phyloP scores from a whole-genome alignment of 2,329 filamentous ascomycete species.

The Hawksworthiomyces lignivorus region DNA sequence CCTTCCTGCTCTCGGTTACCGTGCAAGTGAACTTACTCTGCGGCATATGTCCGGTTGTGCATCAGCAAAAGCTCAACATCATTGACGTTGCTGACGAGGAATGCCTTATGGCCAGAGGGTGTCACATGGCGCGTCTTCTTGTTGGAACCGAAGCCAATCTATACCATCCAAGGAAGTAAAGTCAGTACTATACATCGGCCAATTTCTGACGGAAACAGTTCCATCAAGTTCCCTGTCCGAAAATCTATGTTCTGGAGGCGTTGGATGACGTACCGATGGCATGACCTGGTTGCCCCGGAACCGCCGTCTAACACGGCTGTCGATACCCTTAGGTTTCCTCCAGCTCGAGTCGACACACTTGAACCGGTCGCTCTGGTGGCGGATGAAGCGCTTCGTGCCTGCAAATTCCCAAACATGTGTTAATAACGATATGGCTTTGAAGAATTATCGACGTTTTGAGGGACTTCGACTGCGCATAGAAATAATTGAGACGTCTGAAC shows the following conservation, averaged over 20 bases:
- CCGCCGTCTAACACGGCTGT: slow-evolving; percentile 91
- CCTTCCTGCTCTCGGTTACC: too few relatives aligned
- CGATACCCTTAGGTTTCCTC: slow-evolving; percentile 99
- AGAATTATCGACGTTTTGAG: too few relatives aligned
- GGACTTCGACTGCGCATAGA: too few relatives aligned
- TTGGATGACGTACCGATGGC: slow-evolving; percentile 88
- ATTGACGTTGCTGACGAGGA: slow-evolving; percentile 94
- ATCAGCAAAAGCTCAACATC: slow-evolving; percentile 97
- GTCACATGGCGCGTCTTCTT: slow-evolving; percentile 99
- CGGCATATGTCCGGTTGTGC: slow-evolving; percentile 99
- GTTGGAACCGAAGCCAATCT: slow-evolving; percentile 99
- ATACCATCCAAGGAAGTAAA: slow-evolving; percentile 14
- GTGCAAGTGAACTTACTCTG: slow-evolving; percentile 64
- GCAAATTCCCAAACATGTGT: background rate
- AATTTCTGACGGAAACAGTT: too few relatives aligned
- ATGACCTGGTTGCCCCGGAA: slow-evolving; percentile 95
- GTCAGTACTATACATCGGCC: too few relatives aligned
- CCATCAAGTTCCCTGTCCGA: too few relatives aligned
- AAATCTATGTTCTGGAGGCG: too few relatives aligned
- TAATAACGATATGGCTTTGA: background rate
- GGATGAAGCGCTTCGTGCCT: slow-evolving; percentile 92
- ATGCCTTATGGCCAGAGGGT: slow-evolving; percentile 98
- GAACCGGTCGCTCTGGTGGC: slow-evolving; percentile 97
- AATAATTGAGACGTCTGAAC: too few relatives aligned
- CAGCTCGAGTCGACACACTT: slow-evolving; percentile 84